These are phyloP conservation scores for Euphrasia arctica DNA, from an alignment of 305 asterid species.

Conservation along the genomic window DNA sequence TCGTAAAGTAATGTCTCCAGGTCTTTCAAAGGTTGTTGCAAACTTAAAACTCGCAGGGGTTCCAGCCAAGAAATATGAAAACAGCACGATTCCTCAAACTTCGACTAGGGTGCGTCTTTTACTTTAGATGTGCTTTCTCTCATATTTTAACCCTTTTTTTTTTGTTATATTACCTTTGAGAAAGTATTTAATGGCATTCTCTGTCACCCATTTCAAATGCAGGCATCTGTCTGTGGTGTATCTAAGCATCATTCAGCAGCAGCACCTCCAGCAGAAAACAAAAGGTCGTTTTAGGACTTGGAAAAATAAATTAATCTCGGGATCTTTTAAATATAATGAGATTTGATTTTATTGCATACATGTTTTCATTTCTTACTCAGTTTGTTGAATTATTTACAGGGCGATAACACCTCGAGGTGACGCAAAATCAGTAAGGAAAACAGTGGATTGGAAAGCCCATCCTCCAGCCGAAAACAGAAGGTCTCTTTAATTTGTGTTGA, in stretches of 20 bases:
- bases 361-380: constrained; percentile 12
- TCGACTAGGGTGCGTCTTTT: constrained; percentile 42
- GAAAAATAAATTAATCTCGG: constrained; percentile 2
- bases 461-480: constrained; percentile 5
- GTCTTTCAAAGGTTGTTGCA: constrained; percentile 33
- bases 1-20: constrained; percentile 39
- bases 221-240: constrained; percentile 47
- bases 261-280: constrained; percentile 37
- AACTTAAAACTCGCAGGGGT: constrained; percentile 37
- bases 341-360: neutral
- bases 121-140: constrained; percentile 20
- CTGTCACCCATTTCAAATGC: constrained; percentile 25
- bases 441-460: constrained; percentile 30
- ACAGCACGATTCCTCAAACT: constrained; percentile 37
- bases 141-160: too few relatives aligned
- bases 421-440: constrained; percentile 32
- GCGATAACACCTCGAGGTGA: constrained; percentile 25
- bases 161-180: constrained; percentile 8
- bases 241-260: constrained; percentile 35
- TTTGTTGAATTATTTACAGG: constrained; percentile 35
- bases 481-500: neutral
- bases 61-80: constrained; percentile 45
- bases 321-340: constrained; percentile 1
- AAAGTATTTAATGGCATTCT: constrained; percentile 17
- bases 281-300: constrained; percentile 37